Percentiles rank a stretch among this genome's conserved stretches.
Evolutionary conservation across 192 early-diverging fungal species (phyloP).

Genomic region (Pilaira anomala): DNA sequence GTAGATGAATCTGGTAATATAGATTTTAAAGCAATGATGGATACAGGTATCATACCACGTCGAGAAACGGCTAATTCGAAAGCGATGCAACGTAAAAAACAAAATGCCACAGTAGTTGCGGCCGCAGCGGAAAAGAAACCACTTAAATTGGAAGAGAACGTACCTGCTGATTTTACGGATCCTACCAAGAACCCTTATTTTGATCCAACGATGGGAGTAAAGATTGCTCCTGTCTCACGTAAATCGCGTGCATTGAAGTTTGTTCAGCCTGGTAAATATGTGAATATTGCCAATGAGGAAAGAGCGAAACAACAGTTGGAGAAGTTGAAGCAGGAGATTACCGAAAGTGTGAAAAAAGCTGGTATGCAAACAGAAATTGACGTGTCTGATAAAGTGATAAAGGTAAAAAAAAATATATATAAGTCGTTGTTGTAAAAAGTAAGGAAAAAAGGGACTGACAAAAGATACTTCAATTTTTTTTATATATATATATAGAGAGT

Average conservation of each 20-base stretch:
- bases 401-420: too few species aligned
- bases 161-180: slow-evolving; percentile 52
- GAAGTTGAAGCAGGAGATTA: slow-evolving; percentile 69
- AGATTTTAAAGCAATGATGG: slow-evolving; percentile 45
- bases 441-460: neutral
- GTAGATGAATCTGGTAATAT: slow-evolving; percentile 48
- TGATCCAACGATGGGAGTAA: slow-evolving; percentile 61
- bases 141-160: slow-evolving; percentile 48
- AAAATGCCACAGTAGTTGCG: slow-evolving; percentile 23
- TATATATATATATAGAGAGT: slow-evolving; percentile 51
- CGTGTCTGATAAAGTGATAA: slow-evolving; percentile 61
- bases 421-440: too few species aligned
- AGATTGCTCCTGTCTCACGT: slow-evolving; percentile 41
- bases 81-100: slow-evolving; percentile 63
- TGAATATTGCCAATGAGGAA: slow-evolving; percentile 79
- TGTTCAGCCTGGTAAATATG: slow-evolving; percentile 76
- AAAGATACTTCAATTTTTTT: neutral
- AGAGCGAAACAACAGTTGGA: slow-evolving; percentile 73
- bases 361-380: slow-evolving; percentile 76
- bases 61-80: slow-evolving; percentile 43
- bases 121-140: slow-evolving; percentile 47
- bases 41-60: slow-evolving; percentile 50
- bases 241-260: slow-evolving; percentile 66
- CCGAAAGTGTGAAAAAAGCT: slow-evolving; percentile 64
- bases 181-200: slow-evolving; percentile 86